Evolutionary conservation across 2,329 filamentous ascomycete genomes (phyloP), one percentile per base, ranked within the genome.

Genomic region (Penicillium sp.): DNA sequence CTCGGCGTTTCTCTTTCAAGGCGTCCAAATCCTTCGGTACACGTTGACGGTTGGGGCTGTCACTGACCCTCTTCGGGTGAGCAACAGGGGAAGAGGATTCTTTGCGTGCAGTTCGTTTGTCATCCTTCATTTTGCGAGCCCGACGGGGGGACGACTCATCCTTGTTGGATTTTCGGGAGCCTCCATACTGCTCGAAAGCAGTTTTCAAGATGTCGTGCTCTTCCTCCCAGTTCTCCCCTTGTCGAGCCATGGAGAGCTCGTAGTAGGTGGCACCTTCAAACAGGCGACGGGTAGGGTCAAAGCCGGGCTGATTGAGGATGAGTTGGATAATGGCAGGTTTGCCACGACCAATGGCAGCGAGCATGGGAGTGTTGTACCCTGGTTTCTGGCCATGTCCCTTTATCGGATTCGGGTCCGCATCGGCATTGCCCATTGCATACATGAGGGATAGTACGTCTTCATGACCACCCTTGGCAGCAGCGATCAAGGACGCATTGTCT

Each of bases 381-480:
- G 79, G 72, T 50, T 81, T 75, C 27, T 79, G 78, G 50, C 75
- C 74, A 42, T 59, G 57, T 13, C 67, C 69, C 7, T 75, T 63
- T 41, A 90, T 70, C 10, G 88, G 81, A 6, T 80, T 76, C 28
- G 89, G 89, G 60, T 93, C 88, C 6, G 81, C 78, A 60, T 86
- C 78, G 15, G 81, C 79, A 42, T 79, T 76, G 2, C 86, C 86
- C 56, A 89, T 74, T 7, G 85, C 86, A 37, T 89, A 70, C 43
- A 90, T 71, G 25, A 95, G 80, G 63, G 91, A 88, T 53, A 95
- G 82, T 23, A 95, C 87, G 49, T 92, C 82, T 60, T 91, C 85
- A 64, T 98, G 92, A 1, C 93, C 93, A 49, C 91, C 93, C 69
- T 89, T 86, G 27, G 93, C 91, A 20, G 93, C 93, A 47, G 89